Percentiles rank a stretch among this genome's conserved stretches.
Conservation (phyloP, 2,329 filamentous ascomycete genomes). For the Aspergillus brasiliensis region DNA sequence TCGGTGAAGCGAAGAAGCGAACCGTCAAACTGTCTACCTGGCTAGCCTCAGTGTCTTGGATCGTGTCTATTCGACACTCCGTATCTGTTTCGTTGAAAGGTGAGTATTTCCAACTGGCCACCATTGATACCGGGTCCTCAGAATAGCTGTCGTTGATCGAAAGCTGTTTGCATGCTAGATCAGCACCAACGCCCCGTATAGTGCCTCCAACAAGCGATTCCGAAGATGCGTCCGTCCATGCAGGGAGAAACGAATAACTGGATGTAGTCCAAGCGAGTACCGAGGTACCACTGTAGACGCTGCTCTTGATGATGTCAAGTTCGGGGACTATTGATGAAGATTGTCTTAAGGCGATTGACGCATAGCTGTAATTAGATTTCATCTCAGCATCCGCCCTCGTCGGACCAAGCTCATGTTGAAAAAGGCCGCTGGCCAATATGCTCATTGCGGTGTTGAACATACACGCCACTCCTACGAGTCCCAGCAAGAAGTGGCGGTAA, state of each 20-base stretch:
- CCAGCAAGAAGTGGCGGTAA: slow-evolving; percentile 7
- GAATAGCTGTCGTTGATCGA: slow-evolving; percentile 1
- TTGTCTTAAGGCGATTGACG: background rate
- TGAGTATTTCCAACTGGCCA: slow-evolving; percentile 1
- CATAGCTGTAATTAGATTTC: slow-evolving; percentile 5
- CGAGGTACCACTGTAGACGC: slow-evolving; percentile 12
- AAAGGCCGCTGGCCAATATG: slow-evolving; percentile 9
- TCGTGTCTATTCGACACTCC: background rate
- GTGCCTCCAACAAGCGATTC: slow-evolving; percentile 11
- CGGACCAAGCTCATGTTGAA: slow-evolving; percentile 5
- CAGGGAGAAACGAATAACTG: slow-evolving; percentile 10
- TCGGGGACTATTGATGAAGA: slow-evolving; percentile 5
- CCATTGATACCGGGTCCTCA: background rate
- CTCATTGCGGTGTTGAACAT: slow-evolving; percentile 8
- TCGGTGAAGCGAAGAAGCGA: slow-evolving; percentile 10
- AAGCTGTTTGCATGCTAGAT: background rate
- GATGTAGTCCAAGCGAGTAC: slow-evolving; percentile 18
- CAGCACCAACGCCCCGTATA: slow-evolving; percentile 10
- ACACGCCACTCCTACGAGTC: slow-evolving; percentile 9
- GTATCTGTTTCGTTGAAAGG: slow-evolving; percentile 1
- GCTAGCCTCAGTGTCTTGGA: background rate
- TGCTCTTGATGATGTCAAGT: slow-evolving; percentile 12
- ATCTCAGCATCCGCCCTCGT: background rate
- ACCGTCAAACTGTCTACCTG: background rate
- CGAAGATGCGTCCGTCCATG: slow-evolving; percentile 9